These are phyloP conservation scores for Chlorella sp. DNA, from an alignment of 139 green algal genomes.

Conservation along the genomic window DNA sequence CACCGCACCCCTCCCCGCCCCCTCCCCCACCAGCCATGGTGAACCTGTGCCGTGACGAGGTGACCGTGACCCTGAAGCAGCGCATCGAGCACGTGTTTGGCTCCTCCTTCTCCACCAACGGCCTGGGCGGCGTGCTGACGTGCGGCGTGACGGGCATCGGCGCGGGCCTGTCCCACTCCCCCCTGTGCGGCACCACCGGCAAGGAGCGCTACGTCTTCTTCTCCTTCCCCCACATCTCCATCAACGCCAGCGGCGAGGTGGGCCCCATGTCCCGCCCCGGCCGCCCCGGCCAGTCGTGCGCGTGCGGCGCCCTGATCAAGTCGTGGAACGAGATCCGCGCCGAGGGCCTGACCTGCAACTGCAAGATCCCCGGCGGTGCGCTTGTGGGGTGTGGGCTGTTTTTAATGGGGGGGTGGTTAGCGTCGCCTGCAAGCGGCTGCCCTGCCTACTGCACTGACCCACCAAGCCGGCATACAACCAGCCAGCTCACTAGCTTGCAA, in stretches of 20 bases:
- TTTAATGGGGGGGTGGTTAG: neutral
- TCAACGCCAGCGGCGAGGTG: conserved; percentile 72
- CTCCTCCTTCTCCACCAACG: conserved; percentile 83
- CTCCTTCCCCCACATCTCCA: conserved; percentile 88
- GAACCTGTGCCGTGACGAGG: conserved; percentile 92
- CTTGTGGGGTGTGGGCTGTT: neutral
- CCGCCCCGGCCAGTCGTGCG: conserved; percentile 63
- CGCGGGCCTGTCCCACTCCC: conserved; percentile 65
- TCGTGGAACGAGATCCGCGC: conserved; percentile 46
- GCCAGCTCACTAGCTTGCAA: neutral
- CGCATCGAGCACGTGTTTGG: conserved; percentile 83
- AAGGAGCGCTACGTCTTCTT: conserved; percentile 92
- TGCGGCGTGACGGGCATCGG: conserved; percentile 76
- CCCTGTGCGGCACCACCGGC: conserved; percentile 47
- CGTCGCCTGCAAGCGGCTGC: too few species aligned
- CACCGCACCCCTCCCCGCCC: neutral
- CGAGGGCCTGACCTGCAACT: conserved; percentile 48
- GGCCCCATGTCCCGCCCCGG: conserved; percentile 71
- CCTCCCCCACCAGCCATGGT: conserved; percentile 59
- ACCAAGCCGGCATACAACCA: neutral
- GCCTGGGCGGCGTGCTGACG: conserved; percentile 83
- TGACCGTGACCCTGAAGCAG: conserved; percentile 72
- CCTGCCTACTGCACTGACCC: too few species aligned
- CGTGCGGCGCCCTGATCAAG: conserved; percentile 81
- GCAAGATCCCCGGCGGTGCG: conserved; percentile 57